Base-by-base conservation (phyloP, 495 filamentous ascomycete species). In the Neurospora sp. region DNA sequence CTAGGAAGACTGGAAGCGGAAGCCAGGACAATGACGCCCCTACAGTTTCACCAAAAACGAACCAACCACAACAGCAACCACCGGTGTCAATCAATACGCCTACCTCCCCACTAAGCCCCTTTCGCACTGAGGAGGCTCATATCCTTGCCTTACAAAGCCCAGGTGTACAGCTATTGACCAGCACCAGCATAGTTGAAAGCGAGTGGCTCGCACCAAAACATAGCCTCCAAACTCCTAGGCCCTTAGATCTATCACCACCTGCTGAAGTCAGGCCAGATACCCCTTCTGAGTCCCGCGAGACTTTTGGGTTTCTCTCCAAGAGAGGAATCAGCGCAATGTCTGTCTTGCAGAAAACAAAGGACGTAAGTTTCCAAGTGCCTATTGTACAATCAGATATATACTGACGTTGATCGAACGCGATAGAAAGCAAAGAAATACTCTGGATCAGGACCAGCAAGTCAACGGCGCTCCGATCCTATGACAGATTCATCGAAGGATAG, bases 101-200 rank as follows among this genome's bases (percentile, higher is more conserved):
- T 20, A 35, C 22, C 20, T 38, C 76, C 4, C 70, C 78, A 14
- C 61, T 70, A 22, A 80, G 78, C 48, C 77, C 79, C 20, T 81
- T 77, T 74, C 74, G 79, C 12, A 77, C 80, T 27, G 83, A 84
- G 65, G 75, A 78, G 37, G 76, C 77, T 1, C 82, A 82, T 72
- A 82, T 85, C 10, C 76, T 78, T 20, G 79, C 79, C 10, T 72
- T 81, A 4, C 79, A 81, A 20, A 71, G 76, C 7, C 70, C 22
- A 39, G 70, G 35, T 20, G 42, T 22, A 22, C 61, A 12, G 39
- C 53, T 35, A 35, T n/a, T 0, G 68, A 71, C n/a, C 20, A 39
- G 35, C 41, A 27, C 2, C 69, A 72, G 35, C 27, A 27, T 65
- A 16, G 61, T 59, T n/a, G 72, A 74, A 8, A 59, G 48, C 16